Evolutionary conservation across 2,329 filamentous ascomycete genomes (phyloP).

Genomic region (Apiospora koreana): DNA sequence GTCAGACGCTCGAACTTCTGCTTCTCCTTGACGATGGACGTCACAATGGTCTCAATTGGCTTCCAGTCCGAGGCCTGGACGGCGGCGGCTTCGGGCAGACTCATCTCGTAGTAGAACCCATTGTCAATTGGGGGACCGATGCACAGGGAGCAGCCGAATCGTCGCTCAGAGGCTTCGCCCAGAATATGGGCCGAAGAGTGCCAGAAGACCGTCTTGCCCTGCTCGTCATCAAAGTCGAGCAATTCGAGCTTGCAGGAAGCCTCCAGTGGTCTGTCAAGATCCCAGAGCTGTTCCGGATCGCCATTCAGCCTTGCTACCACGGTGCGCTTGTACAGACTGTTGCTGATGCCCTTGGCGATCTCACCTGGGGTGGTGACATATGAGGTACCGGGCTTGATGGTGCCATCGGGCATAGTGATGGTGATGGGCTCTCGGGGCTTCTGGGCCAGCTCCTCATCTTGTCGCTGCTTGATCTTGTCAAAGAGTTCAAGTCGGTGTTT

Average conservation of each 20-base stretch:
- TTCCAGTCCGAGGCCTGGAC: conserved; percentile 81
- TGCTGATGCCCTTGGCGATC: conserved; percentile 78
- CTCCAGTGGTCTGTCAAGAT: conserved; percentile 88
- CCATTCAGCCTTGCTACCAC: conserved; percentile 86
- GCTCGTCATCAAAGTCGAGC: conserved; percentile 71
- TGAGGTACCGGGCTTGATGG: conserved; percentile 71
- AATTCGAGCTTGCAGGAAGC: conserved; percentile 83
- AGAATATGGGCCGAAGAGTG: conserved; percentile 94
- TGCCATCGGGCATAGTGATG: conserved; percentile 73
- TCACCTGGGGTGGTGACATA: conserved; percentile 89
- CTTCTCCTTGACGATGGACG: conserved; percentile 91
- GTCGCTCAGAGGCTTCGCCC: conserved; percentile 89
- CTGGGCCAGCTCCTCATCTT: conserved; percentile 72
- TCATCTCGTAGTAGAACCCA: conserved; percentile 99
- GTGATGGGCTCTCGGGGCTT: conserved; percentile 75
- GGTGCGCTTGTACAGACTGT: conserved; percentile 80
- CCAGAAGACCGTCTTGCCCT: conserved; percentile 96
- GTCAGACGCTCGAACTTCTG: conserved; percentile 90
- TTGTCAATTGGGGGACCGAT: conserved; percentile 90
- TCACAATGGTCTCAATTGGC: conserved; percentile 77
- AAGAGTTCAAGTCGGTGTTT: conserved; percentile 84
- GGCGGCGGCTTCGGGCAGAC: conserved; percentile 67
- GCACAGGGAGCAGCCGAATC: conserved; percentile 89
- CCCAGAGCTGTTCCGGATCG: conserved; percentile 74
- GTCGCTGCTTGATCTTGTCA: conserved; percentile 81